phyloP scores from a whole-genome alignment of 2,329 filamentous ascomycete species.

The Elsinoe perseae region DNA sequence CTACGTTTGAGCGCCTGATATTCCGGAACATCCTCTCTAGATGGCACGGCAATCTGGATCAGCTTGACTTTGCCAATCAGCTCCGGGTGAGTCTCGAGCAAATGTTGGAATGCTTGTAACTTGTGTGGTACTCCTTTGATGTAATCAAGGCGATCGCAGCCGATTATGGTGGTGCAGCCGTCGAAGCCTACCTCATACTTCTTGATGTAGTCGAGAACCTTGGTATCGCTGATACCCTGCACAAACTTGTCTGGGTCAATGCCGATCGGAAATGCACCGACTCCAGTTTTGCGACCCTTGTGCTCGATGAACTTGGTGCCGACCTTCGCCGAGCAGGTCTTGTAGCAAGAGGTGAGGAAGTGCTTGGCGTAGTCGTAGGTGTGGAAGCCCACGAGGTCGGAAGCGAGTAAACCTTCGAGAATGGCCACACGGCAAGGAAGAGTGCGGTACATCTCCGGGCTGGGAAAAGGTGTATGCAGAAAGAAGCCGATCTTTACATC shows the following conservation, averaged over 20 bases:
- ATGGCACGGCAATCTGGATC: slow-evolving; percentile 92
- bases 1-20: slow-evolving; percentile 94
- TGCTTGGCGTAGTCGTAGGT: slow-evolving; percentile 99
- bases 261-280: slow-evolving; percentile 93
- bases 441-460: slow-evolving; percentile 93
- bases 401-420: slow-evolving; percentile 78
- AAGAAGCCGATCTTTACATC: slow-evolving; percentile 99
- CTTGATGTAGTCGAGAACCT: slow-evolving; percentile 80
- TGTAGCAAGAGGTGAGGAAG: slow-evolving; percentile 82
- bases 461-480: slow-evolving; percentile 93
- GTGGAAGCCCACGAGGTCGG: slow-evolving; percentile 94
- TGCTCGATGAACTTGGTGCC: slow-evolving; percentile 92
- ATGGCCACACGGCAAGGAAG: slow-evolving; percentile 86
- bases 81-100: slow-evolving; percentile 92
- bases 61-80: slow-evolving; percentile 97
- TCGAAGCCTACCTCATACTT: slow-evolving; percentile 83
- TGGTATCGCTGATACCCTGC: slow-evolving; percentile 75
- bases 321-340: slow-evolving; percentile 52
- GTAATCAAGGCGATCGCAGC: slow-evolving; percentile 93
- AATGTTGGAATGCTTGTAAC: slow-evolving; percentile 90
- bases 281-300: slow-evolving; percentile 77
- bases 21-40: slow-evolving; percentile 90
- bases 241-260: slow-evolving; percentile 97
- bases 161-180: slow-evolving; percentile 91
- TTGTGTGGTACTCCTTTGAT: slow-evolving; percentile 99